Conservation (phyloP, 2,329 filamentous ascomycete species). For the Sporothrix pallida region DNA sequence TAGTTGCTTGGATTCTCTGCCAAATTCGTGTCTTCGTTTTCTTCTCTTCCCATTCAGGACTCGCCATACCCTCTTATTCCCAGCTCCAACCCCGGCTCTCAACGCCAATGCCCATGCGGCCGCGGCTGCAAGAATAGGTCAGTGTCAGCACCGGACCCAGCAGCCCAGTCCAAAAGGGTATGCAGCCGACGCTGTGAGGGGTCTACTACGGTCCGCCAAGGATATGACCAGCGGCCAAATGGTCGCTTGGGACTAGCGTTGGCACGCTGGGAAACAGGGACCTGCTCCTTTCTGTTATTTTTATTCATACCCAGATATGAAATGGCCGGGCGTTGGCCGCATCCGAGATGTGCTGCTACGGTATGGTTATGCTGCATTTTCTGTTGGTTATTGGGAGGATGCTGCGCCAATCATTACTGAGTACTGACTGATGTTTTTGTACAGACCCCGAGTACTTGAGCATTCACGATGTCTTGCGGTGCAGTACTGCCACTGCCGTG, state of each 20-base stretch:
- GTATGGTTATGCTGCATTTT: not conserved
- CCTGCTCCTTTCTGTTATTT: not conserved
- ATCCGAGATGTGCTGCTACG: slow-evolving; percentile 8
- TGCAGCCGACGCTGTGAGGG: slow-evolving; percentile 10
- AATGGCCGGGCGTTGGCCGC: not conserved
- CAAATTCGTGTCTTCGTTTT: not conserved
- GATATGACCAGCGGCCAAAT: not conserved
- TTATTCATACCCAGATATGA: slow-evolving; percentile 13
- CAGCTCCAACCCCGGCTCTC: not conserved
- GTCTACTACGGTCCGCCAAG: slow-evolving; percentile 3
- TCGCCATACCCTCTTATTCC: not conserved
- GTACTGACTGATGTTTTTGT: not conserved
- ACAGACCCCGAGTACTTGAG: not conserved
- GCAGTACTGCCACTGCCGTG: not conserved
- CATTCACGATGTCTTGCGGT: not conserved
- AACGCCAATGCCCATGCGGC: not conserved
- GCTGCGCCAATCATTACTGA: not conserved
- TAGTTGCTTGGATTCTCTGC: not conserved
- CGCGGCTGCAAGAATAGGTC: slow-evolving; percentile 11
- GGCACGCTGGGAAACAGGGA: slow-evolving; percentile 2
- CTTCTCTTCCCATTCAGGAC: not conserved
- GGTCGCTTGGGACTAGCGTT: slow-evolving; percentile 22
- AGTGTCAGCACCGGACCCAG: not conserved
- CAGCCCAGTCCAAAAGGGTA: slow-evolving; percentile 21
- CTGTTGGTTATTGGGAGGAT: too few relatives aligned